These are phyloP conservation scores for Pythium angustatum DNA, from an alignment of 352 stramenopile genomes.

Conservation along the genomic window DNA sequence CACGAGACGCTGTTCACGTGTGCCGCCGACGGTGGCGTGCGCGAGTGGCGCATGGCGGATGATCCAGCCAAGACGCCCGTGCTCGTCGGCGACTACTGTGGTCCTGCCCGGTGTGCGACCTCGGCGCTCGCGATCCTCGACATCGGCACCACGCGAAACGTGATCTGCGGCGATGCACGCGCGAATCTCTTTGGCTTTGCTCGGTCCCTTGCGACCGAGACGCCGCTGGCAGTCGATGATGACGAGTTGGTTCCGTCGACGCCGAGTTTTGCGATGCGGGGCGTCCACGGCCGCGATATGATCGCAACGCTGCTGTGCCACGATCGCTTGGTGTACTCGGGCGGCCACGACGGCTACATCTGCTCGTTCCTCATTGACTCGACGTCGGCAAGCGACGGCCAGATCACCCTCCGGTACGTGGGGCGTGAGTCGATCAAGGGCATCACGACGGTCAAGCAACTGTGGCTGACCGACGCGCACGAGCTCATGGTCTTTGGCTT, in stretches of 20 bases:
- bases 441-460: slow-evolving; percentile 71
- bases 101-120: slow-evolving; percentile 57
- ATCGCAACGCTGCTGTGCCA: slow-evolving; percentile 58
- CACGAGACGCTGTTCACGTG: slow-evolving; percentile 59
- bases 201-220: slow-evolving; percentile 28
- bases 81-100: slow-evolving; percentile 53
- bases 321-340: slow-evolving; percentile 44
- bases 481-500: slow-evolving; percentile 86
- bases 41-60: slow-evolving; percentile 49
- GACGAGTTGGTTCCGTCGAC: neutral
- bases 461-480: slow-evolving; percentile 40
- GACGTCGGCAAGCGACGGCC: slow-evolving; percentile 24
- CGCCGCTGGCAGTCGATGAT: neutral
- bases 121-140: slow-evolving; percentile 58
- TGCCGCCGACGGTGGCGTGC: slow-evolving; percentile 55
- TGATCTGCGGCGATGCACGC: slow-evolving; percentile 74
- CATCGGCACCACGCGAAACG: slow-evolving; percentile 38
- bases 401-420: slow-evolving; percentile 36
- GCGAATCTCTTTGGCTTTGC: slow-evolving; percentile 71
- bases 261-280: slow-evolving; percentile 44
- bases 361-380: slow-evolving; percentile 50
- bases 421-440: slow-evolving; percentile 76
- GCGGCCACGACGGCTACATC: slow-evolving; percentile 84
- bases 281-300: slow-evolving; percentile 66
- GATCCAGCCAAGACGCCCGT: slow-evolving; percentile 11